phyloP scores from a whole-genome alignment of 768 basidiomycete species.

The Leccinellum rugosiceps region DNA sequence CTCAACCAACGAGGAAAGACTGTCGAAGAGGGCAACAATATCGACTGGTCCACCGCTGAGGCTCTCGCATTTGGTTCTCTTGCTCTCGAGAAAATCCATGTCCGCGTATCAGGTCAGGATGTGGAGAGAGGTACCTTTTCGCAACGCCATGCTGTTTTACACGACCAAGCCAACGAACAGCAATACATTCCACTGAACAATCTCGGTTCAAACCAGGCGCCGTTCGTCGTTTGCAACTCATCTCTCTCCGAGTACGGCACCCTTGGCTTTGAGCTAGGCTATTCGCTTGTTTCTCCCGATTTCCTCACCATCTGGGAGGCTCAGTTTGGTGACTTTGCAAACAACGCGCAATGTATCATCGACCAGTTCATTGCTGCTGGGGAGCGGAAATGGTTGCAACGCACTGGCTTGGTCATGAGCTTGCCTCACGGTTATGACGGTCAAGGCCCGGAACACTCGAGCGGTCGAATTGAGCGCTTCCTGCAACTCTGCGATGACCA shows the following conservation, averaged over 20 bases:
- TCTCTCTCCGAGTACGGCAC: conserved; percentile 92
- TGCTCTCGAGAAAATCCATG: conserved; percentile 88
- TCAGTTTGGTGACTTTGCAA: conserved; percentile 97
- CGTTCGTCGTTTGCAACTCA: conserved; percentile 95
- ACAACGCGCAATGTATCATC: conserved; percentile 96
- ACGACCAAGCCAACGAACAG: conserved; percentile 90
- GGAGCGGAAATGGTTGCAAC: conserved; percentile 96
- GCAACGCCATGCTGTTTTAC: conserved; percentile 94
- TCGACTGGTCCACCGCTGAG: conserved; percentile 99
- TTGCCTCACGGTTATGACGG: conserved; percentile 97
- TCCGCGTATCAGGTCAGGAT: conserved; percentile 95
- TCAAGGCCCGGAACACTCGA: conserved; percentile 98
- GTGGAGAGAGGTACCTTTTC: conserved; percentile 99
- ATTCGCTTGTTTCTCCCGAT: conserved; percentile 95
- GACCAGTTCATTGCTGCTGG: conserved; percentile 98
- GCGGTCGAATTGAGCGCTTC: conserved; percentile 93
- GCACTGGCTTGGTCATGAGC: conserved; percentile 84
- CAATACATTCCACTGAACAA: conserved; percentile 90
- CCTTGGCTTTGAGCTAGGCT: conserved; percentile 97
- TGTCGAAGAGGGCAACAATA: conserved; percentile 85
- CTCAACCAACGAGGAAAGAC: conserved; percentile 83
- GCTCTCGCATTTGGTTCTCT: conserved; percentile 94
- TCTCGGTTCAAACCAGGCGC: conserved; percentile 83
- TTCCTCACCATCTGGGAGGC: conserved; percentile 97
- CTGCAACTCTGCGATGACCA: conserved; percentile 98